These are phyloP conservation scores for Tremella yokohamensis DNA, from an alignment of 768 basidiomycete species.

Conservation along the genomic window DNA sequence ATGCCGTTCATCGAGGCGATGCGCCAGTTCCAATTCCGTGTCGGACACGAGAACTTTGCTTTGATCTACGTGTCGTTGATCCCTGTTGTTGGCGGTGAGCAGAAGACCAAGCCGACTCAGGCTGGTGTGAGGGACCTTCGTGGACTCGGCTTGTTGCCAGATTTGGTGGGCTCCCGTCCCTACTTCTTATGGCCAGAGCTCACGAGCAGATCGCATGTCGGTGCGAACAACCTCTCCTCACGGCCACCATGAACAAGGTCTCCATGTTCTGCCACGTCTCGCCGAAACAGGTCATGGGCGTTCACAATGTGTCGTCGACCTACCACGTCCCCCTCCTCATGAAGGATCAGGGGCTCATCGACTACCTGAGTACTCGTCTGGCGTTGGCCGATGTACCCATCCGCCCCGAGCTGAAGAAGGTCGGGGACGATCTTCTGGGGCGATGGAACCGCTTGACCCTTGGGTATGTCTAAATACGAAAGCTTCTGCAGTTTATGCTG, in stretches of 20 bases:
- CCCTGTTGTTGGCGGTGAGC: conserved; percentile 98
- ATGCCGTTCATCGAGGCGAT: conserved; percentile 98
- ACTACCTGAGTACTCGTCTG: conserved; percentile 77
- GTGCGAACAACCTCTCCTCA: conserved; percentile 73
- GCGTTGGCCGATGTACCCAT: conserved; percentile 62
- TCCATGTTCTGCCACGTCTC: conserved; percentile 99
- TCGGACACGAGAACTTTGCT: conserved; percentile 93
- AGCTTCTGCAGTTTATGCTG: conserved; percentile 1
- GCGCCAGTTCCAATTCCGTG: conserved; percentile 99
- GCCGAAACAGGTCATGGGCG: conserved; percentile 78
- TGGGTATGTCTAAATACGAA: conserved; percentile 57
- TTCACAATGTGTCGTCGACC: conserved; percentile 92
- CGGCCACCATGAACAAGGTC: conserved; percentile 87
- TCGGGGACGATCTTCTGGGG: conserved; percentile 64
- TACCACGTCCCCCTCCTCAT: conserved; percentile 95
- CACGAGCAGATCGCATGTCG: conserved; percentile 81
- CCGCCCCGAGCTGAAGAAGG: conserved; percentile 58
- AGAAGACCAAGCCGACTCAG: conserved; percentile 98
- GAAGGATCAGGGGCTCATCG: conserved; percentile 84
- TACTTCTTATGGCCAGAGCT: not conserved
- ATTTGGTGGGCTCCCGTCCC: conserved; percentile 65
- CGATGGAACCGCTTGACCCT: conserved; percentile 81
- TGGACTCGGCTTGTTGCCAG: conserved; percentile 86
- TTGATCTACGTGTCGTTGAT: conserved; percentile 95
- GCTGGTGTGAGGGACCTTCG: conserved; percentile 91